Evolutionary conservation across 208 protist species (phyloP), one percentile per base, ranked within the genome.

Genomic region (Acanthamoeba triangularis): DNA sequence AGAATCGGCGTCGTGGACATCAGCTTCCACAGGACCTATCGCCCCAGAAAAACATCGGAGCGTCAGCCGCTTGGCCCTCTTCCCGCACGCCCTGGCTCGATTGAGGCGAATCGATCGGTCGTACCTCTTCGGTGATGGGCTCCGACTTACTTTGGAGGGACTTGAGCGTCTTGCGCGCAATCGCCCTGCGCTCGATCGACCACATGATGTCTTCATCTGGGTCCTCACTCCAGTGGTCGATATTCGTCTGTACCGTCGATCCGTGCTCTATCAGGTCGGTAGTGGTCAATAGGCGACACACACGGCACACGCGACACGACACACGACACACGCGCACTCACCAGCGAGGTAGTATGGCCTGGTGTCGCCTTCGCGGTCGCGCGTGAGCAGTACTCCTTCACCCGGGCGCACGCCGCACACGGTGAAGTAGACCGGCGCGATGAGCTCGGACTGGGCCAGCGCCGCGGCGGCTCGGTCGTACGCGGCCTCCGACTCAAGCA

Each of bases 391-490:
- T 25, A 41, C 44, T 14, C 82, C 93, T n/a, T 95, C 76, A 20
- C 44, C 47, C 18, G 54, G 61, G 28, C 49, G 8, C 13, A 84
- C 30, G 25, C 94, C 94, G n/a, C 63, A 72, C 8, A 96, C 47
- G 23, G 94, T 85, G 20, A 96, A 69, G 44, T 96, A 96, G 47
- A 88, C 72, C 8, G 94, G 94, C 6, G 94, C 94, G 47, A 96
- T 93, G 11, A 96, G 84, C 28, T 67, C 35, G 16, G 76, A 67
- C 18, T 33, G 10, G n/a, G 3, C 28, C 41, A 95, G 49, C 41
- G 44, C 30, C 8, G 52, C 93, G 33, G 72, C 76, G 7, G 85
- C 85, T 10, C 84, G 16, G 25, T 2, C 1, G 52, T 56, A 95
- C 14, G 37, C 28, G 33, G 20, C 20, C 47, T 23, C 33, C 8